Evolutionary conservation across 2,329 filamentous ascomycete species (phyloP), one percentile per base, ranked within the genome.

Genomic region (Emericellopsis atlantica): DNA sequence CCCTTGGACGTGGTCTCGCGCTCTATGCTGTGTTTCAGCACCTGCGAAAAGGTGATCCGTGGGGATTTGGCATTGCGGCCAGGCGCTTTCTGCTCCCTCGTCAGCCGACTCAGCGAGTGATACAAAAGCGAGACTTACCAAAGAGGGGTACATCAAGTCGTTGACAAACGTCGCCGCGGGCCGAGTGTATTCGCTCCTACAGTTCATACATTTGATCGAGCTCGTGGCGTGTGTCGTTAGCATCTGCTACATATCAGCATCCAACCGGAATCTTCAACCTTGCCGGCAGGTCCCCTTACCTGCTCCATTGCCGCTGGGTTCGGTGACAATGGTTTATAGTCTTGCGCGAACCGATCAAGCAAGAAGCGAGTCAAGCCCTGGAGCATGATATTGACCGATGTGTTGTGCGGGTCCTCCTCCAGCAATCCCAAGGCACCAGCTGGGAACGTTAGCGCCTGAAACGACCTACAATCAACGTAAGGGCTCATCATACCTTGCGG

Each of bases 21-120:
- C 60, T 96, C 90, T 24, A 98, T 81, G 48, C 88, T 95, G 40
- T 79, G 79, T 58, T 95, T 95, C n/a, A 98, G 66, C 37, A 95
- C 79, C 53, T 92, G 84, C 0, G 88, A 94, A 57, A 98, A 98
- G 40, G 72, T 85, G 50, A 67, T 72, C 56, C 67, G 74, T 40
- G 62, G 70, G 38, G 62, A 60, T 57, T 72, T 73, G 35, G 63
- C 57, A 43, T 68, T 72, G 41, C 74, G 62, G 16, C 56, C 54
- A 6, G 64, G 58, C 5, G 64, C 46, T 57, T 76, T 75, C 61
- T 74, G 44, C 4, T 40, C 11, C 22, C 5, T 29, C 10, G 26
- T 32, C 23, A 26, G 14, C 3, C 29, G 2, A 26, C 15, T 21
- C 32, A 24, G 22, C 21, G 5, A 14, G 10, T n/a, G 18, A 9